phyloP scores from a whole-genome alignment of 192 early-diverging fungal genomes.

The Backusella macrospora region DNA sequence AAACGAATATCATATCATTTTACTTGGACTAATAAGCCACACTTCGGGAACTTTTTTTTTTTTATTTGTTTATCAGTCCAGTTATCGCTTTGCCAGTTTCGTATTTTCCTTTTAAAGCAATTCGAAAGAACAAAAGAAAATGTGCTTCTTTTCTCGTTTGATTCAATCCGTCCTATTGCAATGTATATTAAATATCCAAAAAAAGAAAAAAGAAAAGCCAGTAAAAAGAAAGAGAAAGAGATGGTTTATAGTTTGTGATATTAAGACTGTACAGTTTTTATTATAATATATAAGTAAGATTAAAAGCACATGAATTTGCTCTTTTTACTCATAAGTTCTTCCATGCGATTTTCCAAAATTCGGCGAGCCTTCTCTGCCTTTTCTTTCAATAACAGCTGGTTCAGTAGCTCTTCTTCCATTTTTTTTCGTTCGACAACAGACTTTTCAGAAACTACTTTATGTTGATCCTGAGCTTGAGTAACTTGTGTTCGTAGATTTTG shows the following conservation, averaged over 20 bases:
- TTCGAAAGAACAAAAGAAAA: neutral
- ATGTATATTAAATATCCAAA: too few species aligned
- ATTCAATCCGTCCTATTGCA: too few species aligned
- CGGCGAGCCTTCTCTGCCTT: conserved; percentile 49
- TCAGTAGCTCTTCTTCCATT: conserved; percentile 42
- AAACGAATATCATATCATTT: neutral
- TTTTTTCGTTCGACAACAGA: conserved; percentile 38
- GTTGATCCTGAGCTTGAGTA: conserved; percentile 31
- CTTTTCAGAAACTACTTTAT: conserved; percentile 18
- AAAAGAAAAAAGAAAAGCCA: neutral
- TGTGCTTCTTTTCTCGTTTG: too few species aligned
- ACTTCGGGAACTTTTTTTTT: neutral
- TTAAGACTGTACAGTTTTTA: conserved; percentile 8
- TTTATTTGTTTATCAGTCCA: neutral
- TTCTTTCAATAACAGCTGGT: conserved; percentile 48
- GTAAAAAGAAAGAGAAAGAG: neutral
- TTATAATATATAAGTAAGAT: neutral
- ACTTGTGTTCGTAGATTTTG: conserved; percentile 43
- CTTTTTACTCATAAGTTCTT: conserved; percentile 54
- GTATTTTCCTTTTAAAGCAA: neutral
- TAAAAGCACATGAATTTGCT: conserved; percentile 62
- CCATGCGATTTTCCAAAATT: conserved; percentile 53
- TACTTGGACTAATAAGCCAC: neutral
- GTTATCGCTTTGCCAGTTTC: neutral
- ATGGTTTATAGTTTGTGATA: neutral